Evolutionary conservation across 139 green algal genomes (phyloP), one percentile per base, ranked within the genome.

Genomic region (Auxenochlorella protothecoides): DNA sequence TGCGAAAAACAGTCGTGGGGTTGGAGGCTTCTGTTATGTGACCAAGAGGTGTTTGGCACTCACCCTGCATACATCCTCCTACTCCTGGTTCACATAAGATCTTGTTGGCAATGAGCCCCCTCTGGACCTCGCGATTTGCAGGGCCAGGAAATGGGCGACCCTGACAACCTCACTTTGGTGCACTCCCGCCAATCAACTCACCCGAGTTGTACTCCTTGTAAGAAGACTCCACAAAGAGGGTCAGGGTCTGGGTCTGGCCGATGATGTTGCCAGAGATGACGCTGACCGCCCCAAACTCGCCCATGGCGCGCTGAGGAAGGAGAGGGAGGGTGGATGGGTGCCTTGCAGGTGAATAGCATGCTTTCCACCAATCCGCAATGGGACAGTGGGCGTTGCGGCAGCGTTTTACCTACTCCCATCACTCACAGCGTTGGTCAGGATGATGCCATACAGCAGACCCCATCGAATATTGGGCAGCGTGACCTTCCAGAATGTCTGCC

Each of bases 201-300:
- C 63, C 63, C 51, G 65, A 44, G 79, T 92, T 89, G 82, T 90
- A 91, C 74, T 91, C 87, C 80, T 92, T 96, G 85, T 96, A 96
- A 0, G 84, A 76, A 9, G 69, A 82, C 81, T 96, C 90, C 65
- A 96, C 90, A 78, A 86, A 96, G 71, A 96, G 79, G 9, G 90
- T 96, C 61, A 96, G 76, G 11, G 90, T 96, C 80, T 96, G 90
- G 14, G 90, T 96, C 69, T 86, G 80, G 8, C 90, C 90, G 59
- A 96, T 91, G 77, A 96, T 96, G 79, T 96, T 96, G 71, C 90
- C 90, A 55, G 83, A 91, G 73, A 96, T 95, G 64, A 96, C 90
- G 8, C 82, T 87, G 51, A 96, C 87, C 0, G 90, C 90, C 3
- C 90, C 90, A 81, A 96, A 96, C 83, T 96, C 90, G 14, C 90